Evolutionary conservation across 2,329 filamentous ascomycete species (phyloP).

Genomic region (Talaromyces verruculosus): DNA sequence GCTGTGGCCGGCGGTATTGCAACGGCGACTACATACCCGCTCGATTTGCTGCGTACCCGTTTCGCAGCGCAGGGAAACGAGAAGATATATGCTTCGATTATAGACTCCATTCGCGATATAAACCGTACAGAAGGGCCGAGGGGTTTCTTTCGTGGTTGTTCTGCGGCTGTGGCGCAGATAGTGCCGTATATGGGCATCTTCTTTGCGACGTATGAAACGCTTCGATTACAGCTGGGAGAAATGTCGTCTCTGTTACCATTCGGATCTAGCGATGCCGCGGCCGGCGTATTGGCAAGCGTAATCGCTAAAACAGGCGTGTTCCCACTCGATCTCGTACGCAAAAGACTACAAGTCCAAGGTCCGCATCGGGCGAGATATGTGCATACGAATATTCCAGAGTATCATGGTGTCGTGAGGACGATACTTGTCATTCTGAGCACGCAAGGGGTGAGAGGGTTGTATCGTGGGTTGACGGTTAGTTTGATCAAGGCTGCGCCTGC

Average conservation of each 20-base stretch:
- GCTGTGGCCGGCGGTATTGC: conserved; percentile 78
- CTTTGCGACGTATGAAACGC: conserved; percentile 81
- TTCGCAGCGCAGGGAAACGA: conserved; percentile 92
- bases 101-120: conserved; percentile 70
- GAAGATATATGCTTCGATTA: conserved; percentile 73
- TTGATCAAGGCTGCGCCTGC: conserved; percentile 91
- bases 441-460: conserved; percentile 79
- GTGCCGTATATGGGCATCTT: conserved; percentile 97
- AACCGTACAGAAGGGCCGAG: conserved; percentile 67
- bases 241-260: conserved; percentile 56
- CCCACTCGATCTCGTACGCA: conserved; percentile 87
- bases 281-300: conserved; percentile 76
- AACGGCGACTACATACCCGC: conserved; percentile 82
- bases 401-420: conserved; percentile 66
- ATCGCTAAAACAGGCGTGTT: conserved; percentile 87
- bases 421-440: conserved; percentile 65
- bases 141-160: conserved; percentile 87
- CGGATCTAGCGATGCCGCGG: conserved; percentile 78
- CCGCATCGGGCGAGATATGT: conserved; percentile 77
- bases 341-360: conserved; percentile 92
- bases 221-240: conserved; percentile 59
- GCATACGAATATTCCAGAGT: conserved; percentile 84
- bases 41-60: conserved; percentile 87
- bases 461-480: conserved; percentile 83
- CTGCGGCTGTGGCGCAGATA: conserved; percentile 80